These are phyloP conservation scores for Leishmania guyanensis DNA, from an alignment of 208 protist species.

Conservation along the genomic window DNA sequence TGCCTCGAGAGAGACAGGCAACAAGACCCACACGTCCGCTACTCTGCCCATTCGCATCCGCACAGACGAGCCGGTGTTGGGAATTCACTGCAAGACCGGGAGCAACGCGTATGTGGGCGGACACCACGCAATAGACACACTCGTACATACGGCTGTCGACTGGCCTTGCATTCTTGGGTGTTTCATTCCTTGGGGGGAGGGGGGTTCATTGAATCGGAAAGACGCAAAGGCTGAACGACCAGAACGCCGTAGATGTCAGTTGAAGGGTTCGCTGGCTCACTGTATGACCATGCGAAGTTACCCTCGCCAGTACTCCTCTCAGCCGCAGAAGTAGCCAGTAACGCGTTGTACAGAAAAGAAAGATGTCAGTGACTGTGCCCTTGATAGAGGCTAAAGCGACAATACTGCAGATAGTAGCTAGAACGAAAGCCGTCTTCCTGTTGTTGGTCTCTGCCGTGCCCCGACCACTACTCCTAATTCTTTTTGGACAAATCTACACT, in stretches of 20 bases:
- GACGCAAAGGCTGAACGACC: neutral
- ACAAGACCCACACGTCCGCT: neutral
- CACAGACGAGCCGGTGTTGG: neutral
- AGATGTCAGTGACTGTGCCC: neutral
- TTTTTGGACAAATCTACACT: neutral
- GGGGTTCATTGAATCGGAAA: neutral
- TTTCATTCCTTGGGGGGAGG: neutral
- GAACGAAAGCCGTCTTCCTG: neutral
- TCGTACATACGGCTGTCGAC: neutral
- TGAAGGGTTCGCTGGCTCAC: neutral
- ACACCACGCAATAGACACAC: neutral
- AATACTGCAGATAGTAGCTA: neutral
- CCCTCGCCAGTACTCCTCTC: neutral
- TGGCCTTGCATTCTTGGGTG: neutral
- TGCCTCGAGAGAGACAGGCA: neutral
- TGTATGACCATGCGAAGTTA: neutral
- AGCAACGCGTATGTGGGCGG: neutral
- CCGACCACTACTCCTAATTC: constrained; percentile 1
- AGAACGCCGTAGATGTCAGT: neutral
- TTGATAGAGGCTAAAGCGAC: neutral
- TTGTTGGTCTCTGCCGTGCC: neutral
- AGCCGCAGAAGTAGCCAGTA: neutral
- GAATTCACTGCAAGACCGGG: neutral
- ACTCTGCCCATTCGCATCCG: neutral
- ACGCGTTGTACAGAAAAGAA: neutral